Base-by-base conservation (phyloP, 2,329 filamentous ascomycete species). In the Microdochium trichocladiopsis region DNA sequence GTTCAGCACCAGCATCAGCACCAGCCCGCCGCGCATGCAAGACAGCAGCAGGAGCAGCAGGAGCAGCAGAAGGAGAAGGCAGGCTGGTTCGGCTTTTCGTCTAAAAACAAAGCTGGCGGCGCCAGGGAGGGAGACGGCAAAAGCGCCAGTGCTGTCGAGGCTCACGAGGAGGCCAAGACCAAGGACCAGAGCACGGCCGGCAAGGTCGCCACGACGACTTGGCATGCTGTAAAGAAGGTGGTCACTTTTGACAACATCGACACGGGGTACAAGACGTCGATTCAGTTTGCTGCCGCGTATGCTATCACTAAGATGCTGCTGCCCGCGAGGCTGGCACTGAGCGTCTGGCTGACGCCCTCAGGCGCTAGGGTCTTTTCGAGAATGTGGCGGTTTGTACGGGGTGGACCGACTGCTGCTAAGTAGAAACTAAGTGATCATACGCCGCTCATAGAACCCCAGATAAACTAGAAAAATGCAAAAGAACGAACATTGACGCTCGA, bases 281-380 rank as follows among this genome's bases (percentile, higher is more conserved):
- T 84, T 0, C 82, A 86, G 68, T 82, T 97, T 57, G 94, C 90
- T 23, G 87, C 94, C 21, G 92, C 94, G 4, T 99, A 94, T 74
- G 88, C 90, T 1, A 80, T 96, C 56, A 95, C 90, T 1, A 99
- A 99, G 72, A 84, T 83, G 16, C 64, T 97, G 53, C 67, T 99
- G 57, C 90, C 94, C 0, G 62, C 88, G 12, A 79, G 94, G 59
- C 80, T 99, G 55, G 72, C 86, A 24, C 69, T 83, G 6, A 96
- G 92, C 70, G 79, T 95, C 3, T 95, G 88, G 90, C 87, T 81
- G 14, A 96, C 94, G 48, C 94, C 94, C 3, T 95, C 90, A 87
- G 95, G 97, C 75, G 92, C 92, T 2, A 79, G 84, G 45, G 72
- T 80, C 22, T 72, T 88, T 37, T 69, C 87, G 12, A 68, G 68